Evolutionary conservation across 805 yeast species (phyloP), one percentile per base, ranked within the genome.

Genomic region (Yamadazyma insecticola): DNA sequence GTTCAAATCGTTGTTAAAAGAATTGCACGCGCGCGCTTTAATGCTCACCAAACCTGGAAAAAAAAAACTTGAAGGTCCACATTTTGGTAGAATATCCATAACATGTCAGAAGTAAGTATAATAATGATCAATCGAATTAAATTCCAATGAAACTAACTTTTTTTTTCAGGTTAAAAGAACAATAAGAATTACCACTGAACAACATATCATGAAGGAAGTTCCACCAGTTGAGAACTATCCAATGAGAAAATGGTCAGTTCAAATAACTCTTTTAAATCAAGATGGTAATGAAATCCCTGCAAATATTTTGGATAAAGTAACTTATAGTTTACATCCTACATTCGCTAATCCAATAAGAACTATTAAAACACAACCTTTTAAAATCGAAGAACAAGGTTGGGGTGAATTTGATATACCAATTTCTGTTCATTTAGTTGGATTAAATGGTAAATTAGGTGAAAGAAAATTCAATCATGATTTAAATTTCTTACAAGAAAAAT

Each of bases 391-490:
- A 57, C 81, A 86, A 63, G 98, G 98, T 30, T 90, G 98, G 97
- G 98, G 97, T 55, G 97, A 90, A 45, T 90, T 90, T 50, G 96
- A 89, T 51, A 72, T 92, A 53, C 84, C 84, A 22, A 79, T 92
- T 39, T 71, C 83, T 20, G 66, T 89, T 25, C 82, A 82, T 39
- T 63, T 84, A 26, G 70, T 81, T 13, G 72, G 72, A 10, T 48
- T 65, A 26, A 50, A 56, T 14, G 97, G 94, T 38, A 84, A 82
- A 51, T 83, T 81, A 33, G 97, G 97, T 29, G 97, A 89, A 56
- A 73, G 82, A 40, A 84, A 84, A 52, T 58, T 92, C 35, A 76
- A 74, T 48, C 97, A 92, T 54, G 98, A 90, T 59, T 74, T 90
- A 54, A 88, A 88, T 58, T 92, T 90, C 58, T 60, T 74, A 40